Evolutionary conservation across 805 yeast species (phyloP), one percentile per base, ranked within the genome.

Genomic region (Nakazawaea ernobii): DNA sequence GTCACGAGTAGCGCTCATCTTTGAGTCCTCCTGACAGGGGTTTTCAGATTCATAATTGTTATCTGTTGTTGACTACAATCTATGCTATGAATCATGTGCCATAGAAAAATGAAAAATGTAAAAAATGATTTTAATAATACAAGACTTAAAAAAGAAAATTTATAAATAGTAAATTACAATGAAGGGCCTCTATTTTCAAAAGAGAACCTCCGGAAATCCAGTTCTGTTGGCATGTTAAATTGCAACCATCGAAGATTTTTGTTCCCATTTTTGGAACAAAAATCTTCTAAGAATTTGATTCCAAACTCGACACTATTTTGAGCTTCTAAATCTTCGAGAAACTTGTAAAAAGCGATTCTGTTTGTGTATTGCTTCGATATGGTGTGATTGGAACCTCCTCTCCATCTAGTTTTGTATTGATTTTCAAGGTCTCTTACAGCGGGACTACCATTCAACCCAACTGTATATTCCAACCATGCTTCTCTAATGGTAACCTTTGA

Each of bases 381-480:
- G 59, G 67, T 35, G 59, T 60, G 53, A 61, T 66, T 49, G 54
- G 65, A 43, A 50, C 69, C 49, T 53, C 58, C 53, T 37, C 75
- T 58, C 76, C 76, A 71, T 32, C 65, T 61, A 42, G 69, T 66
- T 6, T 73, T 73, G 51, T 62, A 70, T 37, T 60, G 61, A 27
- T 64, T 64, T 45, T 71, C 74, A n/a, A 71, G 57, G 14, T 60
- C 60, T 46, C 63, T 61, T 13, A 71, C 65, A 2, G 74, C 62
- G 7, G 73, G 73, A n/a, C 57, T 55, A 1, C 73, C 73, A 48
- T 68, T 60, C 30, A 70, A 59, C 1, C 76, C 76, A 27, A 57
- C 55, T 1, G 63, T 59, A 51, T 69, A 71, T 42, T 71, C 76
- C 41, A 41, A 8, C 49, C 55, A 13, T 42, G 41, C 57, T 1